phyloP scores from a whole-genome alignment of 345 rosid genomes.

The Hibiscus syriacus region DNA sequence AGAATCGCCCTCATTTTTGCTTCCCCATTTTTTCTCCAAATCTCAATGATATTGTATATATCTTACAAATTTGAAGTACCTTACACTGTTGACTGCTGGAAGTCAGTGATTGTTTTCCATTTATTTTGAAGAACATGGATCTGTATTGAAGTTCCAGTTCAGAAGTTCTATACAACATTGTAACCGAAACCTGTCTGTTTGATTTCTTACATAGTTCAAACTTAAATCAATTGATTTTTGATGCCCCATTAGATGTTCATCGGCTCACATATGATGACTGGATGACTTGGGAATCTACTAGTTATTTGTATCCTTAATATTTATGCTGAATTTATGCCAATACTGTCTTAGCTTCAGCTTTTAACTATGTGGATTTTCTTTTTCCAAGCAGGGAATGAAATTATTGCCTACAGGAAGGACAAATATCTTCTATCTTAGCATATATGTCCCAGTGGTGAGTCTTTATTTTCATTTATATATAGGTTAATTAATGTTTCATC shows the following conservation, averaged over 20 bases:
- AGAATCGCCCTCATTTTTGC: background rate
- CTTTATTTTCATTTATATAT: background rate
- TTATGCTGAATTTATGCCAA: background rate
- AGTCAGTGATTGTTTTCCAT: background rate
- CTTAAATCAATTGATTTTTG: background rate
- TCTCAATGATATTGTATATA: background rate
- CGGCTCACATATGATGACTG: background rate
- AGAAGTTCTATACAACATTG: background rate
- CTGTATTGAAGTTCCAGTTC: background rate
- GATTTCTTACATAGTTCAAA: background rate
- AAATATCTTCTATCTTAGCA: constrained; percentile 10
- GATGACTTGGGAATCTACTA: background rate
- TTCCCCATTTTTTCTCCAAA: background rate
- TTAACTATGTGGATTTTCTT: background rate
- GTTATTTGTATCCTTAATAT: background rate
- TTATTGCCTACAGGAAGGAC: constrained; percentile 16
- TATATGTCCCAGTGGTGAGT: constrained; percentile 15
- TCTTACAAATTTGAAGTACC: background rate
- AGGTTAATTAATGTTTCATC: background rate
- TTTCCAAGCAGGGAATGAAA: constrained; percentile 16
- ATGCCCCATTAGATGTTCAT: background rate
- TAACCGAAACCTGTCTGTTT: background rate
- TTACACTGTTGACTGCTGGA: background rate
- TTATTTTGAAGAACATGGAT: background rate
- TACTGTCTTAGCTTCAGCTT: background rate